Percentiles rank a stretch among this genome's conserved stretches.
phyloP scores from a whole-genome alignment of 805 yeast genomes.

The Candida qinlingensis region DNA sequence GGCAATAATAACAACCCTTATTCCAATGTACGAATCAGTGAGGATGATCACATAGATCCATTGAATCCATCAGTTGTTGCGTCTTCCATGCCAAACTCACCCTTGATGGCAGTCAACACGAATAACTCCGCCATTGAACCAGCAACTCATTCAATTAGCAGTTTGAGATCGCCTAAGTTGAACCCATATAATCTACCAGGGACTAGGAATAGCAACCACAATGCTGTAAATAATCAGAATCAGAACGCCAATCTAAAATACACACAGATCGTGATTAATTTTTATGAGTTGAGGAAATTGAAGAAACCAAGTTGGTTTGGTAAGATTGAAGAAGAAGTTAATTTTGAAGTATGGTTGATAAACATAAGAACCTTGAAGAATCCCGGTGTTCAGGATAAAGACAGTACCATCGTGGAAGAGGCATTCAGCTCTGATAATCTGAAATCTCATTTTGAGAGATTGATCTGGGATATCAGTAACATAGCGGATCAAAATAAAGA shows the following conservation, averaged over 20 bases:
- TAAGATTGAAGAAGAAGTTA: slow-evolving; percentile 35
- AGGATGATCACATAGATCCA: slow-evolving; percentile 8
- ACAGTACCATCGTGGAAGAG: not conserved
- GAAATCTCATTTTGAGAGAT: slow-evolving; percentile 33
- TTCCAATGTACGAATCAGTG: slow-evolving; percentile 14
- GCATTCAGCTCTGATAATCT: not conserved
- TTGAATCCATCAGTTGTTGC: not conserved
- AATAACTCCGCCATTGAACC: slow-evolving; percentile 2
- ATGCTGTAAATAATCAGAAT: slow-evolving; percentile 8
- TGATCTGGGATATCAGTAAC: slow-evolving; percentile 42
- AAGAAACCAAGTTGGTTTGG: slow-evolving; percentile 55
- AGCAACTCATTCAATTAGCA: not conserved
- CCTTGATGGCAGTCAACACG: not conserved
- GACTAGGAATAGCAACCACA: slow-evolving; percentile 1
- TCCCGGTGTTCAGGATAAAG: not conserved
- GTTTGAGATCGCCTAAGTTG: slow-evolving; percentile 6
- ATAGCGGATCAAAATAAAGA: slow-evolving; percentile 51
- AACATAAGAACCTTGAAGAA: slow-evolving; percentile 41
- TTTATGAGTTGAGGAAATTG: slow-evolving; percentile 33
- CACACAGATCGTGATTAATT: slow-evolving; percentile 34
- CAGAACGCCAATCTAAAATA: slow-evolving; percentile 15
- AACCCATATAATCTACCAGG: slow-evolving; percentile 2
- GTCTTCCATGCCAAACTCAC: slow-evolving; percentile 8
- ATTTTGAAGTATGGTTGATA: slow-evolving; percentile 73
- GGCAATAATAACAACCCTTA: slow-evolving; percentile 10